Evolutionary conservation across 345 rosid species (phyloP), one percentile per base, ranked within the genome.

Genomic region (Viola odorata): DNA sequence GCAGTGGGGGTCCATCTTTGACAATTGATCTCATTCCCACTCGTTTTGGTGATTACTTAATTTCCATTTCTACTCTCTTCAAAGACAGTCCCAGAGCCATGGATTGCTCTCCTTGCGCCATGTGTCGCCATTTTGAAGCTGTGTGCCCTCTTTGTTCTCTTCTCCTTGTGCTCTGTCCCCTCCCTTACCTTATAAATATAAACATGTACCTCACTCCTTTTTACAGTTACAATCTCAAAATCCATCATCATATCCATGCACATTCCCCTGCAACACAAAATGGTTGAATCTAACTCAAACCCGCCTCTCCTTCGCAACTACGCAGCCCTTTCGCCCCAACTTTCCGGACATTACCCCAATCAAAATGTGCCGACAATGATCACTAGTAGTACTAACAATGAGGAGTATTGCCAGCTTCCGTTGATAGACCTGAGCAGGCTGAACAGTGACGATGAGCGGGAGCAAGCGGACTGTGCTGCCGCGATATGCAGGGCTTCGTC

Each of bases 401-500:
- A 71, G 61, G 82, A 80, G 68, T 80, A 7, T 38, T 6, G 82
- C 55, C 75, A 76, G 37, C 88, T 85, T 45, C 91, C 91, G 7
- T 16, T 83, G 64, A 80, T 85, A 64, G 86, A 85, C 74, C 80
- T 85, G 17, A 37, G 66, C 5, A 59, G 58, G 16, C 53, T 79
- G 11, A 69, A 37, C 49, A 73, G 85, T 41, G 3, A 5, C 1
- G 40, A 71, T 41, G 59, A 61, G n/a, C 56, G 12, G 41, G 78
- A 68, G 45, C 55, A 58, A 5, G 47, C 3, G 6, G 75, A 73
- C 17, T 79, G 88, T 15, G 68, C 49, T 2, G 69, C 57, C 0
- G 82, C 81, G 12, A 83, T 85, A 5, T 71, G 63, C 55, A 69
- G 65, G 69, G 88, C 91, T 2, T 78, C 91, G 0, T 45, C 82